These are phyloP conservation scores for Microthlaspi erraticum DNA, from an alignment of 345 rosid species.

Conservation along the genomic window DNA sequence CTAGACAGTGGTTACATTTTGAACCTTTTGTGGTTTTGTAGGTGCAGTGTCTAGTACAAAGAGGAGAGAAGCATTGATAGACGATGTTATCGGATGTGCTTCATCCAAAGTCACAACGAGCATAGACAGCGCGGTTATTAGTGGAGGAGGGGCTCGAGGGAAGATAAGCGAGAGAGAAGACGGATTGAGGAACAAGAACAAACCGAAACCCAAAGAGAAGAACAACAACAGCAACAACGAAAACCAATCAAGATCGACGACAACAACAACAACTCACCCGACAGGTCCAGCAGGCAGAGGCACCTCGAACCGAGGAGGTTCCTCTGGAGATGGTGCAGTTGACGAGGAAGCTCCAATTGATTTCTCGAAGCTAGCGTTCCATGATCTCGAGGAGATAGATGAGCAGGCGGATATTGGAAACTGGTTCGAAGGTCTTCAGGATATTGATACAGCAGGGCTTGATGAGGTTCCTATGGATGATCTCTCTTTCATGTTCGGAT, in stretches of 20 bases:
- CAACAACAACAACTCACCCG: conserved; percentile 48
- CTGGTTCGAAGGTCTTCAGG: conserved; percentile 81
- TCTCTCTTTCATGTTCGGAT: conserved; percentile 54
- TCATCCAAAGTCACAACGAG: conserved; percentile 70
- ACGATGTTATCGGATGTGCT: conserved; percentile 75
- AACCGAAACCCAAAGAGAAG: conserved; percentile 71
- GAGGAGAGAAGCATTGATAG: conserved; percentile 68
- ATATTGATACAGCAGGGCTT: conserved; percentile 73
- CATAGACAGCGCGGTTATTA: conserved; percentile 48
- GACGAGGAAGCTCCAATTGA: conserved; percentile 57
- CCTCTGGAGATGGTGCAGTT: conserved; percentile 43
- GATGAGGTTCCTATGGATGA: conserved; percentile 95
- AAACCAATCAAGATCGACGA: conserved; percentile 48
- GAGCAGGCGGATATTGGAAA: conserved; percentile 64
- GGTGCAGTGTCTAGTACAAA: conserved; percentile 77
- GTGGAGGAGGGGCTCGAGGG: conserved; percentile 59
- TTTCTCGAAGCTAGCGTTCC: conserved; percentile 54
- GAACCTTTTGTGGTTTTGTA: conserved; percentile 40
- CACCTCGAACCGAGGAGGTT: conserved; percentile 40
- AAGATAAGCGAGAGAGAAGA: conserved; percentile 64
- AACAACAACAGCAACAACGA: conserved; percentile 26
- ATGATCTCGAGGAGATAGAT: conserved; percentile 61
- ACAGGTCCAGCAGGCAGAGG: conserved; percentile 44
- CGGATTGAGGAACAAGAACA: conserved; percentile 48
- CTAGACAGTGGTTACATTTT: background rate